Base-by-base conservation (phyloP, 73 alveolate genomes). In the Chromera velia region DNA sequence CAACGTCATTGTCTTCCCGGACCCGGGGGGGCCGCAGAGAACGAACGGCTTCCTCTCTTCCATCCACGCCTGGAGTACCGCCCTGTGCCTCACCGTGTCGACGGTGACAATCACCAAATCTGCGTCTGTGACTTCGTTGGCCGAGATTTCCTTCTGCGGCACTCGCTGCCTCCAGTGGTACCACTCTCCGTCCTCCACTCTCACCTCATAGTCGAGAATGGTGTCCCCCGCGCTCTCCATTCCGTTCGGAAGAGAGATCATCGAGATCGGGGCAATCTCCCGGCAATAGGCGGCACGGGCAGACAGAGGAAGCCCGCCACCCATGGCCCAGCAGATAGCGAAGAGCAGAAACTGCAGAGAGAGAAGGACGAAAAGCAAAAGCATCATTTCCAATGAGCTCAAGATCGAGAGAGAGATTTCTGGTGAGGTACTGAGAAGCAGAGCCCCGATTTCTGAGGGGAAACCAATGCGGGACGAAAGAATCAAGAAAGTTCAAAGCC, bases 21-120 rank as follows among this genome's bases (percentile, higher is more conserved):
- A 90, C 30, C 99, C 99, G n/a, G 99, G 99, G 22, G 99, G 99
- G 19, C 99, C 99, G 83, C 99, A 95, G 46, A 96, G 90, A 77
- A 96, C 82, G 88, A 96, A 96, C 17, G 99, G 99, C 81, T 98
- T 89, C 81, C 96, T 96, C 86, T 95, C 98, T 79, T 78, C 85
- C 10, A 96, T 88, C 99, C 99, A 96, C 0, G 98, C 89, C 71
- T 98, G 92, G 32, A 96, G 91, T 32, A 95, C 97, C 63, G 96
- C 98, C 76, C 93, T 90, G 76, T 96, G 99, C 71, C 99, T 82
- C 28, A 96, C 92, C 0, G 99, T 96, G 82, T 96, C 99, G 28
- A 96, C 98, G 0, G 99, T 96, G 40, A 98, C 92, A 65, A 96
- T 94, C 85, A 96, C 98, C 30, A 94, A 87, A 82, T 92, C 98